phyloP scores from a whole-genome alignment of 768 basidiomycete species.

The Termitomyces sp. region DNA sequence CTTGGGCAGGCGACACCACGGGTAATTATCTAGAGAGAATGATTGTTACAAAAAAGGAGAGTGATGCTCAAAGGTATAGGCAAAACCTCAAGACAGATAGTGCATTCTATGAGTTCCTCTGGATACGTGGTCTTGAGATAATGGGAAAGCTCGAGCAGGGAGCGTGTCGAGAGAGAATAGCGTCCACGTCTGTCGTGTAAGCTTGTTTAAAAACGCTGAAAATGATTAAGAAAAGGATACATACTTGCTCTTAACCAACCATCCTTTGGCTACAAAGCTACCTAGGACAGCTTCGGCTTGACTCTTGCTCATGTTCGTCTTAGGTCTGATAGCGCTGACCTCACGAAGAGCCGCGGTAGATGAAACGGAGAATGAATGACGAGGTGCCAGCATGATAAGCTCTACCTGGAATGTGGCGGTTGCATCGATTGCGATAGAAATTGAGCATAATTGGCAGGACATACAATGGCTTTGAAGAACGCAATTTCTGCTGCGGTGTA shows the following conservation, averaged over 20 bases:
- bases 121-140: constrained; percentile 75
- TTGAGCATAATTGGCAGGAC: constrained; percentile 19
- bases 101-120: constrained; percentile 70
- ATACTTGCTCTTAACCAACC: constrained; percentile 73
- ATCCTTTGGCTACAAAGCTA: constrained; percentile 83
- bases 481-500: constrained; percentile 77
- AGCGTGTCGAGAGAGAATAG: constrained; percentile 73
- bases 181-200: constrained; percentile 49
- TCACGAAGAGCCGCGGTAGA: constrained; percentile 77
- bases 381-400: constrained; percentile 81
- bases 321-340: constrained; percentile 53
- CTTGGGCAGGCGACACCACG: constrained; percentile 62
- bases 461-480: constrained; percentile 80
- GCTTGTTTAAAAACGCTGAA: background rate
- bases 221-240: constrained; percentile 20
- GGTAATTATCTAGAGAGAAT: constrained; percentile 52
- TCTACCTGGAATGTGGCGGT: constrained; percentile 55
- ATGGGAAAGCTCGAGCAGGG: constrained; percentile 66
- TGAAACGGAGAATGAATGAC: constrained; percentile 70
- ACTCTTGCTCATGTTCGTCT: constrained; percentile 64
- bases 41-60: background rate
- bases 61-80: background rate
- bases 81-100: constrained; percentile 67
- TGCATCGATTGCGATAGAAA: background rate
- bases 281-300: constrained; percentile 70